Evolutionary conservation across 345 rosid genomes (phyloP), one percentile per base, ranked within the genome.

Genomic region (Stellera chamaejasme): DNA sequence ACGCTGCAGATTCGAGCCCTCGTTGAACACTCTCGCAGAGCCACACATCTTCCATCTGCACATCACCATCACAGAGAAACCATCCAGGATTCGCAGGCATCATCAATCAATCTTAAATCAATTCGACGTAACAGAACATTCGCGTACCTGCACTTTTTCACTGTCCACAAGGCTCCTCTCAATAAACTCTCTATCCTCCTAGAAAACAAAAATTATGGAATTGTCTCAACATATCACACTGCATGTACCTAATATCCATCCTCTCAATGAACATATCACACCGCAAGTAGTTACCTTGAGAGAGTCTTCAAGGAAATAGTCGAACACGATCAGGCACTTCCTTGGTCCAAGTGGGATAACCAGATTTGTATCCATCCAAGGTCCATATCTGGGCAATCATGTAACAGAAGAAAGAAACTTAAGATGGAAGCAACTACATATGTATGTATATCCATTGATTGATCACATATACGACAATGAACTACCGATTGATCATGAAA

Each of bases 331-430:
- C 41, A 64, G 68, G 77, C 98, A 86, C 71, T 67, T 86, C 61
- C 75, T 59, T 32, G 88, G 87, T 62, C 84, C 96, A 51, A 81
- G 65, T 2, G 98, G 98, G 55, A 84, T 59, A 19, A 80, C 89
- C 63, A 84, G 81, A 75, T 92, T 92, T 46, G 98, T 86, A 76
- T 92, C 94, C 96, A 92, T 86, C 98, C 98, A 88, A 56, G 97
- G 94, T 66, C 97, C 98, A 52, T 92, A 88, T 67, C 98, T 86
- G 44, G 13, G 43, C 2, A 16, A 16, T 52, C 57, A 49, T 13
- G 52, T 5, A 49, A 59, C 11, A 23, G 45, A 36, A 26, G 45
- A 27, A 48, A 51, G 45, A 43, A 26, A 61, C 10, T 50, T 15
- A 5, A 27, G 32, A 45, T 23, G 16, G 45, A 6, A 10, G 45